These are phyloP conservation scores for Plasmodium inui DNA, from an alignment of 169 alveolate genomes.

Conservation along the genomic window DNA sequence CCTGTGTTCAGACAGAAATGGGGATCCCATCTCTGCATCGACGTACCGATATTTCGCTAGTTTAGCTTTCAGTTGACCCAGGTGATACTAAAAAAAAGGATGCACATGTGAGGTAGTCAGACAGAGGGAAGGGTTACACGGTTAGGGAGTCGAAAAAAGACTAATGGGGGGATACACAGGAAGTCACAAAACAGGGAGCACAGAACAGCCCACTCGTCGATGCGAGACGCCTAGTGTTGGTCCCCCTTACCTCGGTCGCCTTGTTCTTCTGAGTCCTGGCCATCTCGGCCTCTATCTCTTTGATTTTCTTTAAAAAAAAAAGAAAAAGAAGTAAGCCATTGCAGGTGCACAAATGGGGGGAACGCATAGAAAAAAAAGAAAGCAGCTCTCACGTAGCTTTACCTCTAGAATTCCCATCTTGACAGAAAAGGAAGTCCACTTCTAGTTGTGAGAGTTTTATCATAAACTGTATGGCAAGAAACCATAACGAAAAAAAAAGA, in stretches of 20 bases:
- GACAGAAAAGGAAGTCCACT: neutral
- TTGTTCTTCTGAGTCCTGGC: slow-evolving; percentile 98
- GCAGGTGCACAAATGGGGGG: neutral
- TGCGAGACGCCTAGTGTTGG: neutral
- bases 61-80: slow-evolving; percentile 97
- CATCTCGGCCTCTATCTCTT: slow-evolving; percentile 97
- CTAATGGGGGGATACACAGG: neutral
- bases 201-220: neutral
- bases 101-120: neutral
- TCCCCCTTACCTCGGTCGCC: slow-evolving; percentile 91
- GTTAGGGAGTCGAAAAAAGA: neutral
- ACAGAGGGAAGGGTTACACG: neutral
- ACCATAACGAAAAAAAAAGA: neutral
- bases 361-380: neutral
- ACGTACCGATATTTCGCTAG: slow-evolving; percentile 94
- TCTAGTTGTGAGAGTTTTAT: neutral
- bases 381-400: neutral
- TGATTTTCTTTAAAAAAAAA: slow-evolving; percentile 75
- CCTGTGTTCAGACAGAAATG: neutral
- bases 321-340: neutral
- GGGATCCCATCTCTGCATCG: neutral
- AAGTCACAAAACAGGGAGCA: neutral
- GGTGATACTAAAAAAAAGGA: slow-evolving; percentile 84
- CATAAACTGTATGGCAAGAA: neutral
- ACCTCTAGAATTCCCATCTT: slow-evolving; percentile 74